Base-by-base conservation (phyloP, 31 red algal genomes). In the Pterothamnion heteromorphum region DNA sequence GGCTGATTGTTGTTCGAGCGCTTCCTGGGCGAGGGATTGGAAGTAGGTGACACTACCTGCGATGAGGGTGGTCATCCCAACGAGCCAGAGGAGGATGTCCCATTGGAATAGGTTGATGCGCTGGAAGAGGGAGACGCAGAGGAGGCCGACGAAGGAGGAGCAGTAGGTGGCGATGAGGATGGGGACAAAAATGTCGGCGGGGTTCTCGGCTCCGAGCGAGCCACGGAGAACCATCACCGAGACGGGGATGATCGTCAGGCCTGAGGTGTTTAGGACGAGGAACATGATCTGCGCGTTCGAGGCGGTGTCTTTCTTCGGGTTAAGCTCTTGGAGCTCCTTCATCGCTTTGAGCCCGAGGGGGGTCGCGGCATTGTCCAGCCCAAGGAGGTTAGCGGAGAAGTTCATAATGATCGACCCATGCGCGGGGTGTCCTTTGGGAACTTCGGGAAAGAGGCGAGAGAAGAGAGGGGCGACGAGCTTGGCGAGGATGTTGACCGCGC, bases 361-460 rank as follows among this genome's bases (percentile, higher is more conserved):
- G 9, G 85, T 88, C 26, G 85, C 85, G 20, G 85, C 85, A 32
- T 88, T 88, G 36, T 44, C 85, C 51, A 88, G 58, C 36, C 85
- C 85, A 4, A 88, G 36, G 14, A 57, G n/a, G 58, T 88, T 88
- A 32, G 85, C 85, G 4, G 85, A 14, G 9, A 88, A n/a, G 26
- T 88, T 88, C 36, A 88, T 64, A 18, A 88, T 9, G 21, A 88
- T 88, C 24, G 36, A 4, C 18, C 85, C 36, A 9, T 5, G 9
- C 14, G 85, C 85, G 58, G 85, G 85, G 36, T 88, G 85, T 3
- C 58, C 26, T 57, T 44, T 14, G 18, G 85, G 85, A 4, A 88
- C 36, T 30, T 88, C 85, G 24, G 85, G 85, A 4, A 88, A 14
- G 9, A 88, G 26, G 21, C 36, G 21, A 26, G 9, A 58, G 5